Evolutionary conservation across 768 basidiomycete genomes (phyloP).

Genomic region (Mycena galopus): DNA sequence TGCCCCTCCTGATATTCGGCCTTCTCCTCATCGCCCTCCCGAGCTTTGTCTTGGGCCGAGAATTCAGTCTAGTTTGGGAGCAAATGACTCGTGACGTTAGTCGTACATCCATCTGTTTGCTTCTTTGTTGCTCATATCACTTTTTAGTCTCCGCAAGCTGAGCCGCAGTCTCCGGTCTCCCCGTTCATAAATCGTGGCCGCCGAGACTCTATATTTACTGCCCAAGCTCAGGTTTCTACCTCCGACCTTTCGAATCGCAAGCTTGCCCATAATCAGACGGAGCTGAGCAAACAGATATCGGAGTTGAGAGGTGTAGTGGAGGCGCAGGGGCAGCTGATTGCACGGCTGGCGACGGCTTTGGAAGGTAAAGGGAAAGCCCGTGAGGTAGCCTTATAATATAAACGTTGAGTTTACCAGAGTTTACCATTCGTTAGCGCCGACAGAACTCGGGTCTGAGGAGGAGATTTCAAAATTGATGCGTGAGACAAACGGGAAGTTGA

Average conservation of each 20-base stretch:
- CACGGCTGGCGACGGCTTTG: constrained; percentile 49
- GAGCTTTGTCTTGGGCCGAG: constrained; percentile 91
- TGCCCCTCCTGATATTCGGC: constrained; percentile 90
- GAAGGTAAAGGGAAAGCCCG: constrained; percentile 45
- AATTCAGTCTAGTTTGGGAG: constrained; percentile 94
- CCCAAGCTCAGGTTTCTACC: constrained; percentile 24
- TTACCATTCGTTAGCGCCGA: no score
- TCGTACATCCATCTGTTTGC: background rate
- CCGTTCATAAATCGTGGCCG: constrained; percentile 33
- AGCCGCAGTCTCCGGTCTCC: constrained; percentile 36
- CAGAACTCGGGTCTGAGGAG: no score
- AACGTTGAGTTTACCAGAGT: no score
- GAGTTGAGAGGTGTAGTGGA: constrained; percentile 70
- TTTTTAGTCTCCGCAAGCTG: constrained; percentile 24
- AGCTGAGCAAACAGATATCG: constrained; percentile 73
- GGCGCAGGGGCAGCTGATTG: constrained; percentile 67
- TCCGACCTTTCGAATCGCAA: constrained; percentile 70
- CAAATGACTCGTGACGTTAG: constrained; percentile 72
- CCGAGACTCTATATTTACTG: constrained; percentile 30
- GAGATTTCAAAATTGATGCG: no score
- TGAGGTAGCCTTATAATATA: constrained; percentile 2
- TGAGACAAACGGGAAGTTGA: no score
- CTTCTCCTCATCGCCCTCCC: constrained; percentile 91
- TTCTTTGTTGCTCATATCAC: constrained; percentile 6
- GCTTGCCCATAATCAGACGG: constrained; percentile 74